Evolutionary conservation across 805 yeast genomes (phyloP), one percentile per base, ranked within the genome.

Genomic region (Kodamaea leandrae): DNA sequence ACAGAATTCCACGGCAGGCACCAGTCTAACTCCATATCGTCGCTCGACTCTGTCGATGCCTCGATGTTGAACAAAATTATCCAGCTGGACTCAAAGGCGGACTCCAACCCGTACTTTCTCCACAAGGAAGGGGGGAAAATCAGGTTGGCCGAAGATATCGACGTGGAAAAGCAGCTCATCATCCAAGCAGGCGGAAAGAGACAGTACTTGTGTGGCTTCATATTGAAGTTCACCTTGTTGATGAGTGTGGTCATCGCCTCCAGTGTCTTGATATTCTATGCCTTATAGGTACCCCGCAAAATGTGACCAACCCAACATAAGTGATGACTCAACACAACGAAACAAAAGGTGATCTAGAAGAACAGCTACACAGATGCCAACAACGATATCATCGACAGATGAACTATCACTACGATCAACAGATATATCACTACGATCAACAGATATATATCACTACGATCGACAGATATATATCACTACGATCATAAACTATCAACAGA

Each of bases 151-250:
- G 65, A 62, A 40, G 60, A 60, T 15, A 49, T 57, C 2, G 72
- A 66, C 36, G 52, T 66, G 43, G 72, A 66, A 41, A 61, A 63
- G 32, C 71, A 65, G 49, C 42, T 65, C 28, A 64, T 62, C 17
- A 45, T 56, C 10, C 61, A 65, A 17, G 71, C 71, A 3, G 71
- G 71, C 9, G 69, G 71, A 13, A 60, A 51, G 26, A 52, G 60
- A 26, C 67, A 64, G 32, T 49, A 60, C 35, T 66, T 66, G 14
- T 49, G 51, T 30, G 55, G 63, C 25, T 66, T 63, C 42, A 47
- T 65, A 18, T 43, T 58, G 25, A 66, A 66, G 47, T 42, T 65
- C 21, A 8, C 57, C 3, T 49, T 66, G 16, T 55, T 66, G 33
- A 49, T 55, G 44, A 24, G 42, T 2, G 53, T 63, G 14, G 70